phyloP scores from a whole-genome alignment of 1,139 yeast genomes.

The Suhomyces atakaporum region DNA sequence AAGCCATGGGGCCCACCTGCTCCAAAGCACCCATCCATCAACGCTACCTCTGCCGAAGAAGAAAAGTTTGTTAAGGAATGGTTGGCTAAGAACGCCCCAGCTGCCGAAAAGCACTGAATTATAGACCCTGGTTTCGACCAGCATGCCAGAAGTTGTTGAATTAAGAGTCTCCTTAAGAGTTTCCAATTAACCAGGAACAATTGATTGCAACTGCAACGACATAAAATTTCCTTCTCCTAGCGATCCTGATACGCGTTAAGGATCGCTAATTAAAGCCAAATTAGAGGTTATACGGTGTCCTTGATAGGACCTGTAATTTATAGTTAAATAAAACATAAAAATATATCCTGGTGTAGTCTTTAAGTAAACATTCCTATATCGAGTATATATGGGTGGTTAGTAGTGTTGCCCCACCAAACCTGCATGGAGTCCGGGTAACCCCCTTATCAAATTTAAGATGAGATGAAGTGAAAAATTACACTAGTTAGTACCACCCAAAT shows the following conservation, averaged over 20 bases:
- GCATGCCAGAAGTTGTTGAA: background rate
- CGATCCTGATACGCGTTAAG: background rate
- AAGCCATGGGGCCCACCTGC: conserved; percentile 66
- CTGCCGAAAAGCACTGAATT: conserved; percentile 36
- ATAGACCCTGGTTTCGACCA: background rate
- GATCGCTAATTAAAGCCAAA: background rate
- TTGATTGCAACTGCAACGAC: background rate
- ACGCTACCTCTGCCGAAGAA: conserved; percentile 84
- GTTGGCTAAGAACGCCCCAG: conserved; percentile 37
- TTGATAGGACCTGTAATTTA: conserved; percentile 5
- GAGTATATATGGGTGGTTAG: too few relatives aligned
- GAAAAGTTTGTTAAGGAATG: conserved; percentile 64
- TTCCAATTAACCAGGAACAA: background rate
- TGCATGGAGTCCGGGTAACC: conserved; percentile 10
- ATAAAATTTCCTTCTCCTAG: conserved; percentile 6
- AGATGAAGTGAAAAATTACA: conserved; percentile 14
- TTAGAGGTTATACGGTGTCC: background rate
- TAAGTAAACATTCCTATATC: too few relatives aligned
- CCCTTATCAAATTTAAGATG: conserved; percentile 9
- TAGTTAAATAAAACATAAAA: conserved; percentile 3
- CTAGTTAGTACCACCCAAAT: conserved; percentile 25
- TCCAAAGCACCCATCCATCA: conserved; percentile 65
- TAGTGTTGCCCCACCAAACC: background rate
- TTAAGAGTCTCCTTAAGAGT: too few relatives aligned
- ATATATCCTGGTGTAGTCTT: too few relatives aligned